Percentiles rank a stretch among this genome's conserved stretches.
Conservation (phyloP, 2,329 filamentous ascomycete genomes). For the Cercospora beticola region DNA sequence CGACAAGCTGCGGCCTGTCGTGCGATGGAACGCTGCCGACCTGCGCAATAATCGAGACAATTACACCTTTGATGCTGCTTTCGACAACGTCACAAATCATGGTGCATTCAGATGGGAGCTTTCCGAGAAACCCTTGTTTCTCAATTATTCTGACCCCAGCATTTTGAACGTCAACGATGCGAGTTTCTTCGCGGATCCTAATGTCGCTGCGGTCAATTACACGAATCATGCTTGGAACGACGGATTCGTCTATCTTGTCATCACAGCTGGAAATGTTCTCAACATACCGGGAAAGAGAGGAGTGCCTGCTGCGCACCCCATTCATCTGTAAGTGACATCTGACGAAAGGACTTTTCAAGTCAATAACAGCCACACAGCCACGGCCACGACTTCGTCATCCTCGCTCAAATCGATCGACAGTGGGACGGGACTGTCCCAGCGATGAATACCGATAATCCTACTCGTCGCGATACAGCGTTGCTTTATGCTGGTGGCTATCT, state of each 20-base stretch:
- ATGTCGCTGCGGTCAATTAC: slow-evolving; percentile 18
- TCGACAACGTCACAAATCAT: slow-evolving; percentile 16
- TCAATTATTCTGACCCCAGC: slow-evolving; percentile 31
- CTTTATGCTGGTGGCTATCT: slow-evolving; percentile 49
- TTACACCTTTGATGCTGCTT: slow-evolving; percentile 30
- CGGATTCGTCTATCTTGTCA: slow-evolving; percentile 35
- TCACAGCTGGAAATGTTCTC: slow-evolving; percentile 26
- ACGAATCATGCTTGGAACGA: slow-evolving; percentile 23
- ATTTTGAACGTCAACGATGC: slow-evolving; percentile 32
- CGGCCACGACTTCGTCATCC: slow-evolving; percentile 38
- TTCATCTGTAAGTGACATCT: slow-evolving; percentile 26
- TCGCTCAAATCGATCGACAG: slow-evolving; percentile 24
- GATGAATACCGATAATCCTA: slow-evolving; percentile 45
- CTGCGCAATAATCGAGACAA: slow-evolving; percentile 19
- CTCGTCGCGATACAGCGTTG: slow-evolving; percentile 50
- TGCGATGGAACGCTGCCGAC: slow-evolving; percentile 31
- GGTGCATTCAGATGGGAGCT: slow-evolving; percentile 32
- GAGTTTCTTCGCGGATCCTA: slow-evolving; percentile 13
- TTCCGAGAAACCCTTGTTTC: slow-evolving; percentile 30
- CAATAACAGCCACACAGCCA: slow-evolving; percentile 41
- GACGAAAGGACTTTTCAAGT: background rate
- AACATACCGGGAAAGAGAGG: slow-evolving; percentile 13
- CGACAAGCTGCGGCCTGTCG: slow-evolving; percentile 30
- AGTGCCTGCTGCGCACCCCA: slow-evolving; percentile 33
- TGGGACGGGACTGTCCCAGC: slow-evolving; percentile 31